These are phyloP conservation scores for Cryomyces minteri DNA, from an alignment of 495 filamentous ascomycete genomes.

Conservation along the genomic window DNA sequence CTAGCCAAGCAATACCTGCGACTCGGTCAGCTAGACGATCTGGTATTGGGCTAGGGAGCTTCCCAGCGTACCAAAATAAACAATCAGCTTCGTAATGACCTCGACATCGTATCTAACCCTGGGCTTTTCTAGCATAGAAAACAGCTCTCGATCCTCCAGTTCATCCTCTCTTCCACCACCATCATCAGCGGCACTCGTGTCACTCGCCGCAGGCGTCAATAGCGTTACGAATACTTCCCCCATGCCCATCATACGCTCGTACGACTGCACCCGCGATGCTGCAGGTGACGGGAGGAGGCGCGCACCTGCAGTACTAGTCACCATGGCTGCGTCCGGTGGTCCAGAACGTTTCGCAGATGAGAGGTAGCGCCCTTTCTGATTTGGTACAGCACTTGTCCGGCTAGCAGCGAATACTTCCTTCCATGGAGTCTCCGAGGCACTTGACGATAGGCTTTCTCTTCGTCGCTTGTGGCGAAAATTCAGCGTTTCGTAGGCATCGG, in stretches of 20 bases:
- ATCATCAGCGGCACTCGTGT: background rate
- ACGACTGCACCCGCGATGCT: conserved; percentile 34
- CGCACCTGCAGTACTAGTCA: background rate
- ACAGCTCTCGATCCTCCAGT: conserved; percentile 60
- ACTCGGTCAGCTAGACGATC: background rate
- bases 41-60: background rate
- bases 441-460: conserved; percentile 44
- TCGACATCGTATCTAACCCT: conserved; percentile 93
- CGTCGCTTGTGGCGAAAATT: conserved; percentile 77
- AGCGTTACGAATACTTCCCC: conserved; percentile 22
- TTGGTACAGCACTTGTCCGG: background rate
- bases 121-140: conserved; percentile 66
- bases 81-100: conserved; percentile 88
- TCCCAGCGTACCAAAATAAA: conserved; percentile 60
- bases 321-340: background rate
- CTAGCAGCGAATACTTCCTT: background rate
- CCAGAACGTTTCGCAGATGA: background rate
- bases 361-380: background rate
- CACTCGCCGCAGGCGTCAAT: background rate
- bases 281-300: conserved; percentile 14
- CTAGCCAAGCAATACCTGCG: conserved; percentile 57
- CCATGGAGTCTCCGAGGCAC: background rate
- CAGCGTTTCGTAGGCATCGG: conserved; percentile 88
- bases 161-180: conserved; percentile 29
- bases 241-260: conserved; percentile 53